Percentiles rank a stretch among this genome's conserved stretches.
phyloP scores from a whole-genome alignment of 176 grass and related monocot species.

The Triticum timopheevii region DNA sequence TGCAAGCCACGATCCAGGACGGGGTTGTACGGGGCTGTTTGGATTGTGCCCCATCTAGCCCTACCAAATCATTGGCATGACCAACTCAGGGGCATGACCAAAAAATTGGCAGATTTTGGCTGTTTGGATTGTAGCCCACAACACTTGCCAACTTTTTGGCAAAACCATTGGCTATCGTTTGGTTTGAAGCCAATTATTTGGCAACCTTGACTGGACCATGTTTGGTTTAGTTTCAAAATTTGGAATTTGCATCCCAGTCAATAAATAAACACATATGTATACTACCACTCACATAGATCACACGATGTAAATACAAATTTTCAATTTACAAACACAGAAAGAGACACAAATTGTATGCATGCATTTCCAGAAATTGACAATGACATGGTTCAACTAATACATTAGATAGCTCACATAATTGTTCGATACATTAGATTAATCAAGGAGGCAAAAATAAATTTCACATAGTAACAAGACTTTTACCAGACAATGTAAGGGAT shows the following conservation, averaged over 20 bases:
- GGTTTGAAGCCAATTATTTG: background rate
- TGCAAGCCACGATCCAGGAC: no score
- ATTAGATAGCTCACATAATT: no score
- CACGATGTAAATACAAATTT: no score
- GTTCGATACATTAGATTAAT: no score
- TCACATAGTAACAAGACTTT: no score
- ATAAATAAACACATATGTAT: background rate
- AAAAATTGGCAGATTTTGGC: background rate
- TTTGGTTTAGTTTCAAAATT: background rate
- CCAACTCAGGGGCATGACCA: background rate
- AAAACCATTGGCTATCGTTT: background rate
- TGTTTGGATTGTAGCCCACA: background rate
- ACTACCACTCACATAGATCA: background rate
- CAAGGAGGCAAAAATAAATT: no score
- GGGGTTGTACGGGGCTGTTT: no score
- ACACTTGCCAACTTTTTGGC: background rate
- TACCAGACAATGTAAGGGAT: no score
- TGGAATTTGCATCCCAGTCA: background rate
- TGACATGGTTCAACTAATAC: no score
- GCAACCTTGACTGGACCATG: background rate
- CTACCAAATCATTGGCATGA: background rate
- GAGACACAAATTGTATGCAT: no score
- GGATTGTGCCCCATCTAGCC: background rate
- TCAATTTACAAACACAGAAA: no score
- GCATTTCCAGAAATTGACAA: no score